A percentile compares a stretch with the other conserved stretches of the same genome.
These are phyloP conservation scores for Musa beccarii DNA, from an alignment of 176 grass and related monocot species.

Conservation along the genomic window DNA sequence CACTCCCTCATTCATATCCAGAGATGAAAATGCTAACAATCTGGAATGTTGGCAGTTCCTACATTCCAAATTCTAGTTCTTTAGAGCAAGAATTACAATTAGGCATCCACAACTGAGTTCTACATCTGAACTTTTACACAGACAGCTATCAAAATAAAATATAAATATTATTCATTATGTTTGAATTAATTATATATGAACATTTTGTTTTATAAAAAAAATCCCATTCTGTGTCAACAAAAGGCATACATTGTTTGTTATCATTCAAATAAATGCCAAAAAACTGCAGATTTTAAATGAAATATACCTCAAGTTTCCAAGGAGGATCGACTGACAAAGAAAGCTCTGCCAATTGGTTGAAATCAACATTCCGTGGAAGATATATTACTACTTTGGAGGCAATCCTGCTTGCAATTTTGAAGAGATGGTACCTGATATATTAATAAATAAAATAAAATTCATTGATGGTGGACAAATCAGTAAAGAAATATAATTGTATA, in stretches of 20 bases:
- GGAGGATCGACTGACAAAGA: constrained; percentile 68
- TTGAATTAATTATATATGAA: neutral
- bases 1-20: no score
- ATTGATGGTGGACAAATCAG: neutral
- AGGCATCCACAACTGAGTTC: no score
- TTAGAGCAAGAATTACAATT: no score
- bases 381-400: constrained; percentile 90
- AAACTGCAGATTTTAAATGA: neutral
- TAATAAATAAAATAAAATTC: constrained; percentile 4
- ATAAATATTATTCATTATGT: neutral
- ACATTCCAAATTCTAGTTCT: no score
- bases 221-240: neutral
- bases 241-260: neutral
- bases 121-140: no score
- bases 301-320: constrained; percentile 63
- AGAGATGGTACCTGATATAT: constrained; percentile 57
- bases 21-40: no score
- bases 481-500: neutral
- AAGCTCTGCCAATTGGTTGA: constrained; percentile 78
- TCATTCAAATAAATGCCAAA: neutral
- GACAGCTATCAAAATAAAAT: no score
- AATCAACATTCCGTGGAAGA: constrained; percentile 75
- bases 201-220: neutral
- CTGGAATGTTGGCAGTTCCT: no score
- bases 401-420: constrained; percentile 53